These are phyloP conservation scores for Malus hybrid DNA, from an alignment of 331 rosid species.

Conservation along the genomic window DNA sequence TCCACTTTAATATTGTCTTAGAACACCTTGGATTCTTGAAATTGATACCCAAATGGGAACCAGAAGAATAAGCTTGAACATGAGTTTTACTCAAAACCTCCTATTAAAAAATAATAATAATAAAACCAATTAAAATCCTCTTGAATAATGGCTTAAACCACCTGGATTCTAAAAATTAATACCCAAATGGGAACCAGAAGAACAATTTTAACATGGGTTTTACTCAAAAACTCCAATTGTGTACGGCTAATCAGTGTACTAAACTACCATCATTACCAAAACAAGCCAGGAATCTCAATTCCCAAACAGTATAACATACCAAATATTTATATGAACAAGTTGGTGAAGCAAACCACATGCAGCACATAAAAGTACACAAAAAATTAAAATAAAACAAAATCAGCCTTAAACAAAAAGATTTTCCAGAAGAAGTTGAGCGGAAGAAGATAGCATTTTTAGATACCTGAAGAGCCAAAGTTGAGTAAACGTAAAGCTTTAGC, in stretches of 20 bases:
- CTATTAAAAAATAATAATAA: not conserved
- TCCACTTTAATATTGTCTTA: not conserved
- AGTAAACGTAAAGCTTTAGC: not conserved
- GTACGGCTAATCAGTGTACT: constrained; percentile 3
- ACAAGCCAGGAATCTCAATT: constrained; percentile 15
- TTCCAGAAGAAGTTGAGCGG: not conserved
- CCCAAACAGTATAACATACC: constrained; percentile 5
- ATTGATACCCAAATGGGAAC: constrained; percentile 21
- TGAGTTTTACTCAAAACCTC: constrained; percentile 1
- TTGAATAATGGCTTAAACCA: not conserved
- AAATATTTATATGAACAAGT: constrained; percentile 19
- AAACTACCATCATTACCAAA: constrained; percentile 4
- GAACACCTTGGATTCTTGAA: constrained; percentile 9
- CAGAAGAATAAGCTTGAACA: constrained; percentile 10
- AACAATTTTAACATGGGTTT: constrained; percentile 12
- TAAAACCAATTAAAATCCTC: constrained; percentile 1
- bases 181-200: constrained; percentile 18
- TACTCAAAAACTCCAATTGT: not conserved
- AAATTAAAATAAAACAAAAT: not conserved
- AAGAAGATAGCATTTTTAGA: constrained; percentile 4
- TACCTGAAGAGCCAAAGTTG: constrained; percentile 13
- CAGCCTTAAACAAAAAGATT: not conserved
- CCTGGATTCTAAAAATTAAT: constrained; percentile 11
- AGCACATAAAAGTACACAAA: not conserved
- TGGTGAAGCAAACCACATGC: constrained; percentile 29